Evolutionary conservation across 1,139 yeast genomes (phyloP).

Genomic region (Suhomyces coccinellae): DNA sequence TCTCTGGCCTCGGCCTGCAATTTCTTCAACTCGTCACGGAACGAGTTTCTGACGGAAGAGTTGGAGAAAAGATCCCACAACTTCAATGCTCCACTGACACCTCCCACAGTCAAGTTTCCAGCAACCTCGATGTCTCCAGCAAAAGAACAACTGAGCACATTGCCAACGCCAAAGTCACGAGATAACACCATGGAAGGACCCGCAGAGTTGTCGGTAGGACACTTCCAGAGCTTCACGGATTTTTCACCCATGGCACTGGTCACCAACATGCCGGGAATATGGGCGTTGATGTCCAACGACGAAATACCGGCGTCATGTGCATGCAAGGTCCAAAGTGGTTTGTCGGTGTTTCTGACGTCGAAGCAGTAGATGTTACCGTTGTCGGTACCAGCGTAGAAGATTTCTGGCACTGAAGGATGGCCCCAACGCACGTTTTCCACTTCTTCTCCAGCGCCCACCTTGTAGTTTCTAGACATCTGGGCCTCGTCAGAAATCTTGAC

Average conservation of each 20-base stretch:
- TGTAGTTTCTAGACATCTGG: constrained; percentile 61
- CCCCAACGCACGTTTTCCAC: constrained; percentile 82
- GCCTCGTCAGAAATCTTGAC: constrained; percentile 72
- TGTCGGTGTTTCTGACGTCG: constrained; percentile 70
- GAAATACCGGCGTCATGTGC: constrained; percentile 97
- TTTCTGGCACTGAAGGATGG: constrained; percentile 50
- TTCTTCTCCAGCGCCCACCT: constrained; percentile 69
- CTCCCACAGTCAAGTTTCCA: constrained; percentile 84
- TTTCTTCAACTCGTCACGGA: constrained; percentile 55
- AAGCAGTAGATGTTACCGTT: constrained; percentile 86
- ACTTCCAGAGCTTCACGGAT: constrained; percentile 83
- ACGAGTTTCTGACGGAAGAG: constrained; percentile 69
- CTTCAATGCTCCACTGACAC: constrained; percentile 79
- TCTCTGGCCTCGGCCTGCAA: constrained; percentile 59
- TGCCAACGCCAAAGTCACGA: constrained; percentile 93
- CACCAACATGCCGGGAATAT: constrained; percentile 71
- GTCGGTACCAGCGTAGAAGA: constrained; percentile 89
- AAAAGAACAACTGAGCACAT: constrained; percentile 79
- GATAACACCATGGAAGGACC: constrained; percentile 90
- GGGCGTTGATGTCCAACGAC: constrained; percentile 67
- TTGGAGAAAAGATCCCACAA: constrained; percentile 93
- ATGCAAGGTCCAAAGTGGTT: constrained; percentile 91
- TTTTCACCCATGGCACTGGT: constrained; percentile 95
- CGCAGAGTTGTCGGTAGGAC: constrained; percentile 41
- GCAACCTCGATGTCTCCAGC: constrained; percentile 88